A percentile compares a stretch with the other conserved stretches of the same genome.
Conservation (phyloP, 2,329 filamentous ascomycete genomes). For the Fusarium sp. region DNA sequence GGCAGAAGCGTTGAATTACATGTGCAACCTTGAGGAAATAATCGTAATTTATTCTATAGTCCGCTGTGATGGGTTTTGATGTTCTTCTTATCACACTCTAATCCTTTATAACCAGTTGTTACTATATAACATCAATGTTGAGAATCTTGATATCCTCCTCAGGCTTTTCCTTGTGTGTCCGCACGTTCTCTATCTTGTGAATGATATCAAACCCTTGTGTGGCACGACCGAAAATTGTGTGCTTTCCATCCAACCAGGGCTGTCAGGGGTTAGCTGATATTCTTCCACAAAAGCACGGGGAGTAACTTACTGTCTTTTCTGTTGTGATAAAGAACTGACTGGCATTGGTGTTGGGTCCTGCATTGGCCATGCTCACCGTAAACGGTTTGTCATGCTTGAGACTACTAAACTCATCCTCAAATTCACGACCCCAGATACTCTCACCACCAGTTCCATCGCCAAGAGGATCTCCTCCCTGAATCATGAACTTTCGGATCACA, state of each 20-base stretch:
- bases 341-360: slow-evolving; percentile 93
- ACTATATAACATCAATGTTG: slow-evolving; percentile 76
- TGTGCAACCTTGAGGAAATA: neutral
- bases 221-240: slow-evolving; percentile 94
- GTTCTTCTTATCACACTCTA: neutral
- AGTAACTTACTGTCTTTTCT: slow-evolving; percentile 81
- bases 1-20: neutral
- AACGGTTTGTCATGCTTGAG: slow-evolving; percentile 96
- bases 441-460: slow-evolving; percentile 90
- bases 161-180: slow-evolving; percentile 90
- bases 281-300: neutral
- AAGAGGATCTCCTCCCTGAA: slow-evolving; percentile 94
- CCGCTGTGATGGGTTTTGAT: neutral
- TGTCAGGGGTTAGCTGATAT: slow-evolving; percentile 52
- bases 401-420: slow-evolving; percentile 92
- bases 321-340: slow-evolving; percentile 99
- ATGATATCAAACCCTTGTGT: slow-evolving; percentile 93
- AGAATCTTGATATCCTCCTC: slow-evolving; percentile 98
- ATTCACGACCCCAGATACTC: slow-evolving; percentile 94
- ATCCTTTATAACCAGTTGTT: neutral
- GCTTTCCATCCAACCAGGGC: slow-evolving; percentile 95
- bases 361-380: slow-evolving; percentile 97
- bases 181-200: slow-evolving; percentile 92
- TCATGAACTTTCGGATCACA: slow-evolving; percentile 99
- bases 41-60: neutral